A percentile compares a stretch with the other conserved stretches of the same genome.
phyloP scores from a whole-genome alignment of 768 basidiomycete species.

The Serpula lacrymans region DNA sequence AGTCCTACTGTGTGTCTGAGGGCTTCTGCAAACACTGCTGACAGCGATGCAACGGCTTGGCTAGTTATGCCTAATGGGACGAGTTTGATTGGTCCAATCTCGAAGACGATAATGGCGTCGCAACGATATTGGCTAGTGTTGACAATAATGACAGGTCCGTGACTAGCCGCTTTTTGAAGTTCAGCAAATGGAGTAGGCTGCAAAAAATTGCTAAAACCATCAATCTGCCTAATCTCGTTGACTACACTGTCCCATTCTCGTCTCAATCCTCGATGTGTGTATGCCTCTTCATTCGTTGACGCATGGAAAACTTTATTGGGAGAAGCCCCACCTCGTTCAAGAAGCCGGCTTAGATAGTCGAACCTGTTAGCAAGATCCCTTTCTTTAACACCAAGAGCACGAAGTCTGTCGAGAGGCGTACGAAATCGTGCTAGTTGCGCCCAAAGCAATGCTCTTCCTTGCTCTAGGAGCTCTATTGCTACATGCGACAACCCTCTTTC shows the following conservation, averaged over 20 bases:
- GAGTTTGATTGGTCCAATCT: constrained; percentile 9
- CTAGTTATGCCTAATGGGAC: constrained; percentile 15
- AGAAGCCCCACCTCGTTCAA: constrained; percentile 18
- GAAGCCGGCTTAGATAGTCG: constrained; percentile 13
- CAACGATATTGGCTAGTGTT: constrained; percentile 11
- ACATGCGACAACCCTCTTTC: constrained; percentile 11
- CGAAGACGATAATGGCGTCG: constrained; percentile 12
- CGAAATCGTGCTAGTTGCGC: constrained; percentile 16
- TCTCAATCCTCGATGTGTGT: constrained; percentile 15
- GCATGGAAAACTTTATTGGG: too few relatives aligned
- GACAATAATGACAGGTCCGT: constrained; percentile 16
- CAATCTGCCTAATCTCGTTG: constrained; percentile 7
- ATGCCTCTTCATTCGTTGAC: constrained; percentile 10
- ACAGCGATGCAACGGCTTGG: constrained; percentile 9
- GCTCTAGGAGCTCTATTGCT: constrained; percentile 34
- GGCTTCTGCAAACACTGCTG: constrained; percentile 3
- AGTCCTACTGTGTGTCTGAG: constrained; percentile 6
- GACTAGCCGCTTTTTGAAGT: constrained; percentile 9
- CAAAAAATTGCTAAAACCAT: constrained; percentile 15
- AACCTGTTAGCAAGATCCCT: constrained; percentile 17
- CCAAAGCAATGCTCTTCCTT: constrained; percentile 25
- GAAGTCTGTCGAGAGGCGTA: constrained; percentile 22
- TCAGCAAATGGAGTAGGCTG: constrained; percentile 10
- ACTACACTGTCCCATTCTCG: constrained; percentile 6
- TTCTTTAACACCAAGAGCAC: constrained; percentile 9